Evolutionary conservation across 75 land plant species (phyloP).

Genomic region (Selaginella tamariscina): DNA sequence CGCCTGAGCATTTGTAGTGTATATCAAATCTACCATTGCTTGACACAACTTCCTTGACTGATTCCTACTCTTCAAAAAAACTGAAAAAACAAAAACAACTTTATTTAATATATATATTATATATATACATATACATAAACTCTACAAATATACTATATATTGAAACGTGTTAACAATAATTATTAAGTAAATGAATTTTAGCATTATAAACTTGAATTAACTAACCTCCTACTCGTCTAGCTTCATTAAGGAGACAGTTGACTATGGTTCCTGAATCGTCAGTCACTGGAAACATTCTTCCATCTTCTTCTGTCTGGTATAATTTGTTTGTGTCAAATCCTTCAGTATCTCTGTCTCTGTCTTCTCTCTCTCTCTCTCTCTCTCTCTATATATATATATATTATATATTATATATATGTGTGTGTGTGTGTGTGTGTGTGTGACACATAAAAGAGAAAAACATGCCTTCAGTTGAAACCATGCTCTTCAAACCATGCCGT

Average conservation of each 20-base stretch:
- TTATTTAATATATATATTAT: too few relatives aligned
- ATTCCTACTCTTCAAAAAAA: conserved; percentile 52
- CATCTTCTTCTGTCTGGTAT: conserved; percentile 75
- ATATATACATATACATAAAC: too few relatives aligned
- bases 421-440: too few relatives aligned
- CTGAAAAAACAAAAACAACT: conserved; percentile 26
- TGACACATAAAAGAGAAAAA: conserved; percentile 12
- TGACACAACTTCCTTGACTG: conserved; percentile 29
- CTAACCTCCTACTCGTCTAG: conserved; percentile 52
- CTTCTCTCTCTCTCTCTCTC: too few relatives aligned
- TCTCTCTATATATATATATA: too few relatives aligned
- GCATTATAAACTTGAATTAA: too few relatives aligned
- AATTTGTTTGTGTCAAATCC: too few relatives aligned
- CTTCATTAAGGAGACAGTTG: conserved; percentile 74
- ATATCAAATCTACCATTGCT: conserved; percentile 39
- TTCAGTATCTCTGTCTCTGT: too few relatives aligned
- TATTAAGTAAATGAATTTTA: too few relatives aligned
- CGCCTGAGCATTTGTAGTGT: conserved; percentile 28
- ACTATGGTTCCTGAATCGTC: conserved; percentile 62
- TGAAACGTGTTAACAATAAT: too few relatives aligned
- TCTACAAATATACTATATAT: too few relatives aligned
- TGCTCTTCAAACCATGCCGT: conserved; percentile 74
- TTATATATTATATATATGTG: too few relatives aligned
- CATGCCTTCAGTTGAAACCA: conserved; percentile 81
- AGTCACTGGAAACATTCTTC: conserved; percentile 83